Evolutionary conservation across 768 basidiomycete genomes (phyloP), one percentile per base, ranked within the genome.

Genomic region (Russula brevipes): DNA sequence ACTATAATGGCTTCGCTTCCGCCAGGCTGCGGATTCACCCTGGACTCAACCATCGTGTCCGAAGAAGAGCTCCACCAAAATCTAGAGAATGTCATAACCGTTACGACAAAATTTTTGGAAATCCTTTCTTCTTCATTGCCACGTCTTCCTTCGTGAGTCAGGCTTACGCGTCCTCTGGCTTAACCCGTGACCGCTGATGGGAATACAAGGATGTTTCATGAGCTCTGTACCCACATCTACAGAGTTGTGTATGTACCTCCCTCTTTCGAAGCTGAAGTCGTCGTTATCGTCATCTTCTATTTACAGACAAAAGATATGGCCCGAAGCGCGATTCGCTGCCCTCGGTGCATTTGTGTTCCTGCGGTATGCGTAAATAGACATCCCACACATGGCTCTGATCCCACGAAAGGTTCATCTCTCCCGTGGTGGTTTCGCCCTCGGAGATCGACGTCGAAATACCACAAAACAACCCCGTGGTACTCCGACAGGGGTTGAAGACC

Each of bases 321-420:
- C 90, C 0, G 85, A 89, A 54, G 80, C 88, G 5, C 90, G 88
- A 72, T 91, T 87, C 69, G 82, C 89, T 30, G 89, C 91, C 1
- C 81, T 91, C 44, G 92, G 93, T 30, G 91, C 93, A 11, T 94
- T 97, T 77, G 87, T 98, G 63, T 97, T 98, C 71, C 77, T 98
- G 47, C 83, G 94, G 85, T 88, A 69, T 41, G 76, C 69, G 11
- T 9, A 44, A n/a, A 55, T 41, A 5, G 54, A 35, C 5, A 33
- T 30, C 36, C 10, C 60, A 16, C 31, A 16, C 17, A 59, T 16
- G 12, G 16, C 52, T 45, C 57, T 69, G 12, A 41, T 49, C 30
- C n/a, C 7, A 12, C n/a, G 49, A 3, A 52, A 94, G 91, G 51
- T 96, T 96, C 73, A 91, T 96, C 63, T 92, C 89, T 42, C 95